Percentiles rank a stretch among this genome's conserved stretches.
phyloP scores from a whole-genome alignment of 129 eudicot species.

The Flaveria brownii region DNA sequence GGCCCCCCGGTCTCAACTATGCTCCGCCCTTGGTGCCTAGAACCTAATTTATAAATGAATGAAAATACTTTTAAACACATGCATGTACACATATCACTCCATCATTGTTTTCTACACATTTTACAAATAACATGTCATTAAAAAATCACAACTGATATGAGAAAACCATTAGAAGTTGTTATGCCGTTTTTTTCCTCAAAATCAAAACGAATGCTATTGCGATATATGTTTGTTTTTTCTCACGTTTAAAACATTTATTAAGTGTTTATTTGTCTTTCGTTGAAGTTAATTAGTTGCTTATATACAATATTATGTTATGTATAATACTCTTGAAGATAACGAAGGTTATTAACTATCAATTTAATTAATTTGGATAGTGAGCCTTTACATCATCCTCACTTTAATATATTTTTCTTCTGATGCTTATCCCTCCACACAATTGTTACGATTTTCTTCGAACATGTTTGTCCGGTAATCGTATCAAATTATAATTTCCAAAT shows the following conservation, averaged over 20 bases:
- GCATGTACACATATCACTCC: too few relatives aligned
- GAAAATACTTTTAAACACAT: too few relatives aligned
- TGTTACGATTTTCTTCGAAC: neutral
- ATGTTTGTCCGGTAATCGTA: neutral
- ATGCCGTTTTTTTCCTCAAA: neutral
- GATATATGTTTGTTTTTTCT: neutral
- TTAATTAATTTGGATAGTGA: slow-evolving; percentile 20
- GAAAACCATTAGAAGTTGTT: neutral
- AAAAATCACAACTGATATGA: neutral
- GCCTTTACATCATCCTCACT: slow-evolving; percentile 21
- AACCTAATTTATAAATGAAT: too few relatives aligned
- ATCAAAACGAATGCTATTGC: neutral
- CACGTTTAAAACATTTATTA: slow-evolving; percentile 26
- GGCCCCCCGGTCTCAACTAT: too few relatives aligned
- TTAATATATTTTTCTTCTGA: slow-evolving; percentile 8
- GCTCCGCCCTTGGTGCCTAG: too few relatives aligned
- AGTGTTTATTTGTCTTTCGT: neutral
- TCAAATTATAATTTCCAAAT: neutral
- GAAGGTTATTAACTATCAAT: slow-evolving; percentile 11
- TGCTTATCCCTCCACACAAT: slow-evolving; percentile 23
- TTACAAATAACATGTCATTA: too few relatives aligned
- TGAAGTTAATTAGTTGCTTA: neutral
- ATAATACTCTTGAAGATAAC: slow-evolving; percentile 11
- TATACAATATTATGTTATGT: neutral
- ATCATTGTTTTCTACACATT: too few relatives aligned